These are phyloP conservation scores for Mycena citricolor DNA, from an alignment of 1,284 basidiomycete species.

Conservation along the genomic window DNA sequence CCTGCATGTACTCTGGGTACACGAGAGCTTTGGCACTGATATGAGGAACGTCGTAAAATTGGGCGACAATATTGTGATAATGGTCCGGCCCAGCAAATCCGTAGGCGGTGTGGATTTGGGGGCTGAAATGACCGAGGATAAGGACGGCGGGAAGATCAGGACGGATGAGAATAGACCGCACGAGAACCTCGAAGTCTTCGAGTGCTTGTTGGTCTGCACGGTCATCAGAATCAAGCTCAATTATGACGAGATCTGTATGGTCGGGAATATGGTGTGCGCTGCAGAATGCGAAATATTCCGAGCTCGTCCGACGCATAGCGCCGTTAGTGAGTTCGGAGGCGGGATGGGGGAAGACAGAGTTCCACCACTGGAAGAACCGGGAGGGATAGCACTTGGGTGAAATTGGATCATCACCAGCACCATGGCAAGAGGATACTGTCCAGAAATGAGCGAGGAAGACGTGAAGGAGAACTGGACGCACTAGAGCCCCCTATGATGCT, in stretches of 20 bases:
- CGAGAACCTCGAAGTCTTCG: slow-evolving; percentile 85
- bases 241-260: slow-evolving; percentile 85
- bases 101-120: slow-evolving; percentile 74
- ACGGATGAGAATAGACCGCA: slow-evolving; percentile 86
- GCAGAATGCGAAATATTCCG: slow-evolving; percentile 92
- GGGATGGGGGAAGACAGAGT: slow-evolving; percentile 90
- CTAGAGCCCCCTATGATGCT: slow-evolving; percentile 88
- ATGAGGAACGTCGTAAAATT: slow-evolving; percentile 95
- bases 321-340: slow-evolving; percentile 95
- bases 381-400: slow-evolving; percentile 86
- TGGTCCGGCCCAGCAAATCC: slow-evolving; percentile 88
- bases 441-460: not conserved
- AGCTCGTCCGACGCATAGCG: slow-evolving; percentile 85
- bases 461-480: too few relatives aligned
- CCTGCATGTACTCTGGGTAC: slow-evolving; percentile 78
- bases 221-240: slow-evolving; percentile 91
- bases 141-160: slow-evolving; percentile 88
- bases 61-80: slow-evolving; percentile 84
- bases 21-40: slow-evolving; percentile 82
- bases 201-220: slow-evolving; percentile 69
- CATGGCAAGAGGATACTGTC: slow-evolving; percentile 87
- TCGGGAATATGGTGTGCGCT: slow-evolving; percentile 90
- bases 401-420: slow-evolving; percentile 89
- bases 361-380: slow-evolving; percentile 94
- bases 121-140: slow-evolving; percentile 88